These are phyloP conservation scores for Fennellomyces sp. DNA, from an alignment of 371 early-diverging fungal species.

Conservation along the genomic window DNA sequence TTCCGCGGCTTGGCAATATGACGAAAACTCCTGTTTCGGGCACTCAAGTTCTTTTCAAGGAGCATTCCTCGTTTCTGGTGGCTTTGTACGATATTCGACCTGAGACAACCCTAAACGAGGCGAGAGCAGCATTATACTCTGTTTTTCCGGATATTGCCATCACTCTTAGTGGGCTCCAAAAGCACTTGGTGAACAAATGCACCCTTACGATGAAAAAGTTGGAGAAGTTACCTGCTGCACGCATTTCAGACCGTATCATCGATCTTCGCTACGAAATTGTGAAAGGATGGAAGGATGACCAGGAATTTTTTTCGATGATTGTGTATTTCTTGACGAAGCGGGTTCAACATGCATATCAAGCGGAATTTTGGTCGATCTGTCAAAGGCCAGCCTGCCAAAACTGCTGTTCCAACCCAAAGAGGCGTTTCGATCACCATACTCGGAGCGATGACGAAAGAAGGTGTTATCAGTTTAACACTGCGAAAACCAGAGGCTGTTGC, in stretches of 20 bases:
- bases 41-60: too few relatives aligned
- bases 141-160: constrained; percentile 7
- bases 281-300: neutral
- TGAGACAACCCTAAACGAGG: constrained; percentile 9
- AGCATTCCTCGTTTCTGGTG: neutral
- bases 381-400: constrained; percentile 10
- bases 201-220: constrained; percentile 17
- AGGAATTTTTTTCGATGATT: neutral
- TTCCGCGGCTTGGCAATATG: too few relatives aligned
- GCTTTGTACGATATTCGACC: neutral
- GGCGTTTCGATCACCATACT: constrained; percentile 8
- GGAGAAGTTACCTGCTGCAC: constrained; percentile 15
- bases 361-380: constrained; percentile 11
- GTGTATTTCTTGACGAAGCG: constrained; percentile 17
- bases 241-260: neutral
- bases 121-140: neutral
- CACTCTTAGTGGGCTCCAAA: constrained; percentile 4
- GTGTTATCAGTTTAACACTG: constrained; percentile 5
- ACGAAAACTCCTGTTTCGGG: too few relatives aligned
- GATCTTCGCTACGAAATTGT: neutral
- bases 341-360: constrained; percentile 16
- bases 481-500: constrained; percentile 4
- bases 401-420: neutral
- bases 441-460: constrained; percentile 5
- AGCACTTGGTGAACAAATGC: constrained; percentile 16